Conservation (phyloP, 345 rosid species). For the Rhodamnia rubescens region DNA sequence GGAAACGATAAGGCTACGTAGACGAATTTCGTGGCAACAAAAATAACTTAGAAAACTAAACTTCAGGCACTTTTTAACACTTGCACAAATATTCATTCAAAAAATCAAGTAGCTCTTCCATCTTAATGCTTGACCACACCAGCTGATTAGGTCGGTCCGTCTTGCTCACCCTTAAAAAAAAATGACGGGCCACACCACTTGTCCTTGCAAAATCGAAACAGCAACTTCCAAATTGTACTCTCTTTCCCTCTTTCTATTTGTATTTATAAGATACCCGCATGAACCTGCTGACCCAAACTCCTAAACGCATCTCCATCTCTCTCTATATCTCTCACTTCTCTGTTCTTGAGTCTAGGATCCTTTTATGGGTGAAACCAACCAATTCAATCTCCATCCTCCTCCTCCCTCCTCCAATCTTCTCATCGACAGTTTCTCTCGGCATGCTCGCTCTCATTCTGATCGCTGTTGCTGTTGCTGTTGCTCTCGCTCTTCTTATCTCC, state of each 20-base stretch:
- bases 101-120: neutral
- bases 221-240: neutral
- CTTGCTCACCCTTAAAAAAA: neutral
- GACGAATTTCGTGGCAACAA: neutral
- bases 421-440: neutral
- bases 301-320: neutral
- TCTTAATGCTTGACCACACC: neutral
- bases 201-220: neutral
- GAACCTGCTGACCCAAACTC: neutral
- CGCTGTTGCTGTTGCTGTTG: neutral
- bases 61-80: neutral
- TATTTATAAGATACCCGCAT: neutral
- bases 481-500: neutral
- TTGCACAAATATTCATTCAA: neutral
- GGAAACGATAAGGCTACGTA: neutral
- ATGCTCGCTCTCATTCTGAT: neutral
- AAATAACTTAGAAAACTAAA: neutral
- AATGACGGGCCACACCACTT: neutral
- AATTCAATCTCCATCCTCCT: neutral
- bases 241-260: neutral
- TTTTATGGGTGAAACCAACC: neutral
- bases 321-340: neutral
- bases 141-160: too few species aligned
- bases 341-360: neutral
- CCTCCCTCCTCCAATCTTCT: neutral